These are phyloP conservation scores for Tetramitus jugosus DNA, from an alignment of 208 protist genomes.

Conservation along the genomic window DNA sequence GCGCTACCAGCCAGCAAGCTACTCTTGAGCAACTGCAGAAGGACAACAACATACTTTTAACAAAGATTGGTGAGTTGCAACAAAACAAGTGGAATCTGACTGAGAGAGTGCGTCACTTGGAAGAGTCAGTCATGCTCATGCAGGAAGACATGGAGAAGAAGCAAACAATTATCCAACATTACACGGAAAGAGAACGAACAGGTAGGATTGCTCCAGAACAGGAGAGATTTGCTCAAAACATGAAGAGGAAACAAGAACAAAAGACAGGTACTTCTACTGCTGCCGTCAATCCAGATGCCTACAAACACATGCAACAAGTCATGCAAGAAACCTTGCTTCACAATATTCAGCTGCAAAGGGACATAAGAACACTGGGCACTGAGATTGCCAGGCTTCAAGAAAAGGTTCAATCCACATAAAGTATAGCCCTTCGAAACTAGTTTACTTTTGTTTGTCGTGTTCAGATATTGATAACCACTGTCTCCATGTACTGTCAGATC, in stretches of 20 bases:
- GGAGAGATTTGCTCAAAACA: not conserved
- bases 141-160: conserved; percentile 12
- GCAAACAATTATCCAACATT: not conserved
- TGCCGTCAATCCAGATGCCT: not conserved
- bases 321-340: conserved; percentile 3
- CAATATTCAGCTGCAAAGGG: not conserved
- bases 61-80: not conserved
- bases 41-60: not conserved
- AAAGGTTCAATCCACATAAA: no score
- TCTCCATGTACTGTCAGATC: no score
- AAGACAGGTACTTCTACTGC: not conserved
- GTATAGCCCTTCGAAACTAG: no score
- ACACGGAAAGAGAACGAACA: not conserved
- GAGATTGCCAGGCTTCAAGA: not conserved
- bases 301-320: conserved; percentile 13
- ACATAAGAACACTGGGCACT: not conserved
- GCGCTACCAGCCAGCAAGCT: no score
- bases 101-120: not conserved
- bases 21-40: not conserved
- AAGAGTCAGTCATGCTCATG: not conserved
- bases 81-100: not conserved
- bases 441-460: no score
- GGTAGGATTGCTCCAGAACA: conserved; percentile 14
- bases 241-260: not conserved
- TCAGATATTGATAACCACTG: no score